phyloP scores from a whole-genome alignment of 257 asterid genomes.

The Nicotiana paniculata region DNA sequence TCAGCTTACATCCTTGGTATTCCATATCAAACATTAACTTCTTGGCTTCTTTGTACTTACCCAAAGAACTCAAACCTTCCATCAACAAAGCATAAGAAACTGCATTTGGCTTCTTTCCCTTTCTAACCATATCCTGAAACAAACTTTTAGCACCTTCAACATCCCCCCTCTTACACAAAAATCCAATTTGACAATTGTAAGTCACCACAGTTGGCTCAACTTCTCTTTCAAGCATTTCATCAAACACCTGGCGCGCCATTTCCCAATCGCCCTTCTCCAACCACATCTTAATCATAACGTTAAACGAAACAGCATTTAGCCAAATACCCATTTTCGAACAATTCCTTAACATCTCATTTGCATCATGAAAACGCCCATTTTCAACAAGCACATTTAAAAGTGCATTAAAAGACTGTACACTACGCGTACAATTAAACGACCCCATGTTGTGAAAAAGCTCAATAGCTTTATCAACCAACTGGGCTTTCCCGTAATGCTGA shows the following conservation, averaged over 20 bases:
- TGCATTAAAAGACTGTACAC: constrained; percentile 64
- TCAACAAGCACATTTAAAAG: constrained; percentile 61
- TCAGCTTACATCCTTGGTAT: constrained; percentile 70
- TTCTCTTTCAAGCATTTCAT: constrained; percentile 78
- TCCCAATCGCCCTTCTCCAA: constrained; percentile 49
- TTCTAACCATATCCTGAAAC: constrained; percentile 64
- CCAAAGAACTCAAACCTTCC: constrained; percentile 65
- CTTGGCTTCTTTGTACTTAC: constrained; percentile 58
- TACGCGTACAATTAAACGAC: constrained; percentile 56
- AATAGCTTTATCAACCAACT: constrained; percentile 44
- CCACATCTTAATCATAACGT: constrained; percentile 77
- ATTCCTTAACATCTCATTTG: constrained; percentile 40
- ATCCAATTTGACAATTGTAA: constrained; percentile 69
- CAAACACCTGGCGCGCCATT: constrained; percentile 55
- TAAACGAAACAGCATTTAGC: constrained; percentile 59
- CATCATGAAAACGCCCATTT: constrained; percentile 29
- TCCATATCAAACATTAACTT: constrained; percentile 93
- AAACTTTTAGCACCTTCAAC: constrained; percentile 44
- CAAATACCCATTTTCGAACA: constrained; percentile 52
- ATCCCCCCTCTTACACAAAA: constrained; percentile 57
- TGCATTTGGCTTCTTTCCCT: constrained; percentile 51
- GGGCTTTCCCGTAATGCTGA: constrained; percentile 61
- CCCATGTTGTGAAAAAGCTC: constrained; percentile 48
- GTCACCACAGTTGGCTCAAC: constrained; percentile 67
- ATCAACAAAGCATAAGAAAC: constrained; percentile 67